Evolutionary conservation across 495 filamentous ascomycete species (phyloP).

Genomic region (Annulohypoxylon maeteangense): DNA sequence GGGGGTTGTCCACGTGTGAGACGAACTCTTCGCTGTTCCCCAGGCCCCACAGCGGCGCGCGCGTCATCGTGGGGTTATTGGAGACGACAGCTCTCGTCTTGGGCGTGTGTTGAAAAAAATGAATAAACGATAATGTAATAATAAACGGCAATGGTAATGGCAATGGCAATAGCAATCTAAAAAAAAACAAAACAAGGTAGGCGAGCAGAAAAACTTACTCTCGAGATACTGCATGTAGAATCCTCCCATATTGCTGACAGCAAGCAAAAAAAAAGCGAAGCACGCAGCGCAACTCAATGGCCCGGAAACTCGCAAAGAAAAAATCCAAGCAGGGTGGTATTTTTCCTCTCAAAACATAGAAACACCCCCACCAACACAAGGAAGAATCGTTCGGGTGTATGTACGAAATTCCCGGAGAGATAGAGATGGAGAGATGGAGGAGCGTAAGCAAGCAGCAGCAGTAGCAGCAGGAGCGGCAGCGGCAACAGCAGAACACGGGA

Average conservation of each 20-base stretch:
- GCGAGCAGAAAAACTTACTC: conserved; percentile 60
- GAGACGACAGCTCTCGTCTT: conserved; percentile 11
- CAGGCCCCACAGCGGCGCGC: conserved; percentile 42
- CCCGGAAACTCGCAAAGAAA: conserved; percentile 31
- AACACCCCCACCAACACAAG: conserved; percentile 46
- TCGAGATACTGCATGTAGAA: conserved; percentile 73
- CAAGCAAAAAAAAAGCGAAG: background rate
- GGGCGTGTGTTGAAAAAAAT: conserved; percentile 3
- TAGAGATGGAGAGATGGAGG: conserved; percentile 14
- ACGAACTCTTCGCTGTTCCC: conserved; percentile 46
- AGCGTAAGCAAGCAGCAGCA: conserved; percentile 11
- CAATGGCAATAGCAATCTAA: background rate
- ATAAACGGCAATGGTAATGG: background rate
- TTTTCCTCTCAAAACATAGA: conserved; percentile 40
- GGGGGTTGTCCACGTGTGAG: conserved; percentile 49
- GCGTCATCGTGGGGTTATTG: conserved; percentile 43
- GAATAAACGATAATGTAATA: background rate
- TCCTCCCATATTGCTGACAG: conserved; percentile 62
- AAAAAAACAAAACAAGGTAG: background rate
- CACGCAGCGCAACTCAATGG: conserved; percentile 27
- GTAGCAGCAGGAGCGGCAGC: background rate
- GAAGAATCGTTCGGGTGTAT: conserved; percentile 42
- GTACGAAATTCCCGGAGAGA: conserved; percentile 40
- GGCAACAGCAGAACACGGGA: conserved; percentile 42
- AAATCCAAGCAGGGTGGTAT: conserved; percentile 41